Evolutionary conservation across 352 stramenopile genomes (phyloP), one percentile per base, ranked within the genome.

Genomic region (Pythium monospermum): DNA sequence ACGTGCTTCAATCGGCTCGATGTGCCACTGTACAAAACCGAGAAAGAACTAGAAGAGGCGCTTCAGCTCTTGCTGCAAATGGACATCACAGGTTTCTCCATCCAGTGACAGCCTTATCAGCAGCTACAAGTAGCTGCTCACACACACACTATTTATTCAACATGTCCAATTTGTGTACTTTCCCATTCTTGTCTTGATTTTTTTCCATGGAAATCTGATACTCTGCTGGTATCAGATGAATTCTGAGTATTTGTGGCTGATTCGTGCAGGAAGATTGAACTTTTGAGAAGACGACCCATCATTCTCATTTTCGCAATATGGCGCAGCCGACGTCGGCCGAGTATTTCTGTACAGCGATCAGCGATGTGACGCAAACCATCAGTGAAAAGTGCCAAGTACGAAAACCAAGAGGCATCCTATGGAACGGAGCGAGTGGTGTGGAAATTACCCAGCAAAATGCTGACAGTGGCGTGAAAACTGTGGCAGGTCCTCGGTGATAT

Each of bases 1-100:
- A 68, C 74, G 48, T 88, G 76, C 63, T 88, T 84, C 60, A 87
- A 85, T 37, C 60, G 62, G 0, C 91, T 98, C 47, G 95, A 98
- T 66, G 61, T 98, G 16, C 94, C 95, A n/a, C 35, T 97, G 35
- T 91, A 58, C 52, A 62, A 58, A 47, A 66, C 6, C 27, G 46
- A 66, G 33, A 53, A 60, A 21, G 49, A 61, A 21, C 51, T 66
- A 12, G 31, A 48, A 21, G 18, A 30, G 1, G 55, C 51, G 15
- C 46, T 66, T 10, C 27, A 41, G 7, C 49, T 58, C 40, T 30
- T 57, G 46, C 39, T 66, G 23, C 28, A 61, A 30, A 52, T 53
- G 33, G 57, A 59, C 18, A 49, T 60, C 32, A 57, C 51, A n/a
- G 57, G 57, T 19, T 66, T 66, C 39, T 52, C 57, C 13, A 66